Conservation (phyloP, 192 early-diverging fungal species). For the Umbelopsis sp. region DNA sequence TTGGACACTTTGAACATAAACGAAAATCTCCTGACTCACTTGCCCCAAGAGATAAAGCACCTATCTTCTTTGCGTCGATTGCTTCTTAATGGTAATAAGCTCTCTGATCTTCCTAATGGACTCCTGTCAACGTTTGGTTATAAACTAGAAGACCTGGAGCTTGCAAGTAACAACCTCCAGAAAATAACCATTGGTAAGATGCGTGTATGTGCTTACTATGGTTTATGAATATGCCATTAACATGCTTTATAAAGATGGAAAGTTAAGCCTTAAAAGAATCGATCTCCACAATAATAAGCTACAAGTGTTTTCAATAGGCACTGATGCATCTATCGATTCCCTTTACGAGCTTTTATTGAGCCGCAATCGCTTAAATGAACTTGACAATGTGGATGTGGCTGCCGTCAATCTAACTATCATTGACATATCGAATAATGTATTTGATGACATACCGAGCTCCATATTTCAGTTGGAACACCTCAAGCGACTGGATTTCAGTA, state of each 20-base stretch:
- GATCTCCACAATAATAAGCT: conserved; percentile 40
- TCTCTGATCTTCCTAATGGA: conserved; percentile 39
- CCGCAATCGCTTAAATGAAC: conserved; percentile 37
- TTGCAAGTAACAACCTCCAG: neutral
- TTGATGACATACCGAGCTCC: conserved; percentile 41
- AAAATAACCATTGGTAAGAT: neutral
- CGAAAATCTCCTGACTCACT: conserved; percentile 1
- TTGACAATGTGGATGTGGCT: conserved; percentile 31
- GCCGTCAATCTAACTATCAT: conserved; percentile 41
- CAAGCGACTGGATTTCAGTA: conserved; percentile 52
- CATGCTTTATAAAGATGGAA: neutral
- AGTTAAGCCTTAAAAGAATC: conserved; percentile 10
- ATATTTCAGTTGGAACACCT: conserved; percentile 37
- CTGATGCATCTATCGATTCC: conserved; percentile 28
- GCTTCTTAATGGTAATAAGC: conserved; percentile 15
- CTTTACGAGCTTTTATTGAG: conserved; percentile 49
- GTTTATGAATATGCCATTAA: neutral
- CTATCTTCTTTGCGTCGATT: conserved; percentile 14
- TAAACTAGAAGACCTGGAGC: conserved; percentile 16
- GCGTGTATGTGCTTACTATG: neutral
- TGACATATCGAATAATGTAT: conserved; percentile 47
- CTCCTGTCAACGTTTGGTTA: conserved; percentile 11
- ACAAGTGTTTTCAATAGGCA: conserved; percentile 17
- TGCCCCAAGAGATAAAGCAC: conserved; percentile 5
- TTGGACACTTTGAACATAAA: conserved; percentile 33